A percentile compares a stretch with the other conserved stretches of the same genome.
Evolutionary conservation across 768 basidiomycete species (phyloP).

Genomic region (Calocera viscosa): DNA sequence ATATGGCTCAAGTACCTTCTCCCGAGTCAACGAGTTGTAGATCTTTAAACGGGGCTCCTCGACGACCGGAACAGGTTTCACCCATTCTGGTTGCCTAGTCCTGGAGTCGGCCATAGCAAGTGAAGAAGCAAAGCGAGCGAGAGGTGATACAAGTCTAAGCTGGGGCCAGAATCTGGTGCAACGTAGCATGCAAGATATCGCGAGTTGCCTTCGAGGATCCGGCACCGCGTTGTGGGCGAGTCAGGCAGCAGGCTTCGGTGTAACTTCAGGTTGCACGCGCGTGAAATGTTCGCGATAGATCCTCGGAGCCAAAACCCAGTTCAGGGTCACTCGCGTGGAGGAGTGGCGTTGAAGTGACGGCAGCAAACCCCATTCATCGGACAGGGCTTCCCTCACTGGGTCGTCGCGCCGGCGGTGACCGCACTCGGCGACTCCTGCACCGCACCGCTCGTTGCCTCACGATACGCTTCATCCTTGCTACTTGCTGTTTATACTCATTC

Average conservation of each 20-base stretch:
- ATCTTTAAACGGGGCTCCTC: slow-evolving; percentile 63
- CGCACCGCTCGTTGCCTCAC: background rate
- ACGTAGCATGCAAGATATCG: slow-evolving; percentile 4
- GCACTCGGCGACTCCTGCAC: background rate
- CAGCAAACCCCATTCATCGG: background rate
- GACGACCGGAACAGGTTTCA: slow-evolving; percentile 33
- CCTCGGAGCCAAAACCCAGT: background rate
- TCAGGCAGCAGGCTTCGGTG: background rate
- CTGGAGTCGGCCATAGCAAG: slow-evolving; percentile 6
- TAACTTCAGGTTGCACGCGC: background rate
- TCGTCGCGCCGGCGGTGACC: slow-evolving; percentile 2
- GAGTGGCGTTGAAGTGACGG: background rate
- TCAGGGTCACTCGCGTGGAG: background rate
- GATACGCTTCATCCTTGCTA: background rate
- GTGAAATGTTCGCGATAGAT: slow-evolving; percentile 1
- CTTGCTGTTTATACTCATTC: background rate
- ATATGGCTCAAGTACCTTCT: slow-evolving; percentile 42
- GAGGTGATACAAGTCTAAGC: background rate
- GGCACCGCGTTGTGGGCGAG: background rate
- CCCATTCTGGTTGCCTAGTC: slow-evolving; percentile 35
- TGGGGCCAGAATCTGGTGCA: background rate
- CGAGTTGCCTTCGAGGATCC: background rate
- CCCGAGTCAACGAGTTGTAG: slow-evolving; percentile 85
- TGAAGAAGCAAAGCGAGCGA: background rate
- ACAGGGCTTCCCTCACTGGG: background rate